These are phyloP conservation scores for Nemania abortiva DNA, from an alignment of 2,329 filamentous ascomycete species.

Conservation along the genomic window DNA sequence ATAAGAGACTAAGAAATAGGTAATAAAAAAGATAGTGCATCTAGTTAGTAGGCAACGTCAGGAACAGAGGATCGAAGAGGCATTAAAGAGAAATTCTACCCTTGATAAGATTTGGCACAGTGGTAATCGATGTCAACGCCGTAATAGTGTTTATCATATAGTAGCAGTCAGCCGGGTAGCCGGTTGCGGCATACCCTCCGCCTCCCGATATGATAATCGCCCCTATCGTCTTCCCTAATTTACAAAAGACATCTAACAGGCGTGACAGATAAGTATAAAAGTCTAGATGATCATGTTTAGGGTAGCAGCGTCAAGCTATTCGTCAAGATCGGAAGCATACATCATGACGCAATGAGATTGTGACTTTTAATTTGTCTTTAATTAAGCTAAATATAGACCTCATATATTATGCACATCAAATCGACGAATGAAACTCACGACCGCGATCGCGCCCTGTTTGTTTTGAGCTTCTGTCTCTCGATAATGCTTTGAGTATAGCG, in stretches of 20 bases:
- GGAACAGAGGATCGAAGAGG: too few relatives aligned
- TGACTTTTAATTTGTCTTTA: background rate
- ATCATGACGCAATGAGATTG: background rate
- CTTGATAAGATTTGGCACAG: too few relatives aligned
- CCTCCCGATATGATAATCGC: background rate
- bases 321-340: background rate
- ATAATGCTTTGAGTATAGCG: background rate
- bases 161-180: background rate
- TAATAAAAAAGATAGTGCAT: too few relatives aligned
- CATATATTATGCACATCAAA: background rate
- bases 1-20: too few relatives aligned
- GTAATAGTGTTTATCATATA: background rate
- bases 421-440: conserved; percentile 2
- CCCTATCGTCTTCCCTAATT: background rate
- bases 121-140: background rate
- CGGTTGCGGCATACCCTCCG: background rate
- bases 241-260: background rate
- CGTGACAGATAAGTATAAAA: background rate
- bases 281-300: background rate
- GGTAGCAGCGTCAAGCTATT: background rate
- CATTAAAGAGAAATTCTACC: too few relatives aligned
- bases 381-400: conserved; percentile 24
- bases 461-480: background rate
- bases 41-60: too few relatives aligned
- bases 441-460: background rate